phyloP scores from a whole-genome alignment of 1,284 basidiomycete species.

The Tremellales sp. region DNA sequence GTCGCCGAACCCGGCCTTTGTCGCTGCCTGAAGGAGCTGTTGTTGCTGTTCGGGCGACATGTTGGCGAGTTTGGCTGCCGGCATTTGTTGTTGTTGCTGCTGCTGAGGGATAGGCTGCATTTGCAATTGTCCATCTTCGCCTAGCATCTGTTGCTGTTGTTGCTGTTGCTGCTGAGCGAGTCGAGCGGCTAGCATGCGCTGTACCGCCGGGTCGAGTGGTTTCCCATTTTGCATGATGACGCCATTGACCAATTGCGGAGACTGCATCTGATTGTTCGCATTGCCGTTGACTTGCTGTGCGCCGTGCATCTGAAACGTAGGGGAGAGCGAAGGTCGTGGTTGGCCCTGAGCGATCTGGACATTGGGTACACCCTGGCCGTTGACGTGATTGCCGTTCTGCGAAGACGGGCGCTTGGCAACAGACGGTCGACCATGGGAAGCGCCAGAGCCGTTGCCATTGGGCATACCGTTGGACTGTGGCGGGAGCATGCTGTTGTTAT shows the following conservation, averaged over 20 bases:
- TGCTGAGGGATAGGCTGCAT: neutral
- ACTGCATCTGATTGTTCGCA: slow-evolving; percentile 4
- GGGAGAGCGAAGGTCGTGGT: slow-evolving; percentile 14
- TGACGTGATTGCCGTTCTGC: slow-evolving; percentile 2
- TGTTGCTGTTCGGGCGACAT: slow-evolving; percentile 20
- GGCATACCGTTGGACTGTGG: slow-evolving; percentile 3
- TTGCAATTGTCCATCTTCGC: neutral
- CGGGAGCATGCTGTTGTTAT: slow-evolving; percentile 9
- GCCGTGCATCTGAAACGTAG: slow-evolving; percentile 12
- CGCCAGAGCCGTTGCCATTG: no score
- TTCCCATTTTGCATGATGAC: slow-evolving; percentile 23
- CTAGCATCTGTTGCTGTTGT: neutral
- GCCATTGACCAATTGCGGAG: slow-evolving; percentile 22
- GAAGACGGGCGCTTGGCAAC: slow-evolving; percentile 8
- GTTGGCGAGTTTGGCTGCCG: slow-evolving; percentile 10
- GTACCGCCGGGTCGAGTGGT: neutral
- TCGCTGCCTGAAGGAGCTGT: slow-evolving; percentile 15
- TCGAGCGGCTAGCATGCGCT: neutral
- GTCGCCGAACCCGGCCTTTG: slow-evolving; percentile 24
- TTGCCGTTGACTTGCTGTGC: neutral
- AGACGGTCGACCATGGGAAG: slow-evolving; percentile 14
- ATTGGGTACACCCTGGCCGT: slow-evolving; percentile 1
- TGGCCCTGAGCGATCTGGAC: slow-evolving; percentile 7
- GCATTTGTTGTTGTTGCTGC: neutral
- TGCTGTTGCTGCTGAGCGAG: neutral